Conservation (phyloP, 176 grass and related monocot genomes). For the Phoenix roebelenii region DNA sequence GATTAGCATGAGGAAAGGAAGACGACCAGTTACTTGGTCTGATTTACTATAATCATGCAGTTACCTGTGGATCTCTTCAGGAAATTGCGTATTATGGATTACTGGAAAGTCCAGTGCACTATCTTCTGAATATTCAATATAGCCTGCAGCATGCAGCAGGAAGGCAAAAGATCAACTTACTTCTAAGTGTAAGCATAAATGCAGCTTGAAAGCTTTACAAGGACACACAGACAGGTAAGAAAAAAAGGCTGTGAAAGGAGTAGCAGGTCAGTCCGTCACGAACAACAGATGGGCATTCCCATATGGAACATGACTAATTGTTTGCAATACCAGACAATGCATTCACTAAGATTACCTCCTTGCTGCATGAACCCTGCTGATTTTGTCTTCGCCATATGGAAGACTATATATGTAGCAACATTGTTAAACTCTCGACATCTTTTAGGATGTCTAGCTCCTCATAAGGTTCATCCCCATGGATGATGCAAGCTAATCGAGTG, state of each 20-base stretch:
- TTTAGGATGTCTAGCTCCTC: slow-evolving; percentile 69
- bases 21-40: neutral
- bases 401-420: slow-evolving; percentile 82
- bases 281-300: too few species aligned
- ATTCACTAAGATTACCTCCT: slow-evolving; percentile 48
- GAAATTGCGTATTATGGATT: slow-evolving; percentile 87
- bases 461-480: slow-evolving; percentile 64
- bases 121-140: slow-evolving; percentile 70
- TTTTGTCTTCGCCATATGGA: slow-evolving; percentile 66
- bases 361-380: slow-evolving; percentile 71
- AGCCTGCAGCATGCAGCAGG: slow-evolving; percentile 42
- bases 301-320: too few species aligned
- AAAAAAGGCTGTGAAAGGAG: too few species aligned
- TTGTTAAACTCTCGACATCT: slow-evolving; percentile 64
- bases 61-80: slow-evolving; percentile 51
- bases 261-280: too few species aligned
- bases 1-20: slow-evolving; percentile 19
- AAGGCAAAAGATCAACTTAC: too few species aligned
- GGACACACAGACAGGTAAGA: too few species aligned
- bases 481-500: slow-evolving; percentile 70
- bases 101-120: slow-evolving; percentile 75
- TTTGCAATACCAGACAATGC: neutral
- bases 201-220: too few species aligned
- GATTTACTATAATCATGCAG: neutral
- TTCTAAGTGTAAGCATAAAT: too few species aligned